Conservation (phyloP, 495 filamentous ascomycete species). For the Penicillium paxilli region DNA sequence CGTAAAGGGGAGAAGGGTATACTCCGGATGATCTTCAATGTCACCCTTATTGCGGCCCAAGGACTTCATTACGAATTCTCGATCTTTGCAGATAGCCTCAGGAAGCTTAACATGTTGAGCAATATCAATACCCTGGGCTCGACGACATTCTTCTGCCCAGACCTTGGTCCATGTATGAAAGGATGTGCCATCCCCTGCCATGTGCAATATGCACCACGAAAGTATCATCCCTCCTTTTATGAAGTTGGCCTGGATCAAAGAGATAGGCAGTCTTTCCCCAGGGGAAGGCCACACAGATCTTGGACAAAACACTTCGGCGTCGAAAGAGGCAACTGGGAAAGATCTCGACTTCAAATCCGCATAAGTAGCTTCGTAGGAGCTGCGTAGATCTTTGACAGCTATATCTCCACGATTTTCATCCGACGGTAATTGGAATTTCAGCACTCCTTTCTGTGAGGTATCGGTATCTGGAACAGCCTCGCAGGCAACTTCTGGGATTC, state of each 20-base stretch:
- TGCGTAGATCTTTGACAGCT: slow-evolving; percentile 30
- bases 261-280: slow-evolving; percentile 27
- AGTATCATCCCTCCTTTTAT: slow-evolving; percentile 30
- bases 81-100: slow-evolving; percentile 17
- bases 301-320: slow-evolving; percentile 29
- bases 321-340: slow-evolving; percentile 33
- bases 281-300: slow-evolving; percentile 30
- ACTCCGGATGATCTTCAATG: slow-evolving; percentile 33
- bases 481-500: slow-evolving; percentile 28
- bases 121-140: slow-evolving; percentile 26
- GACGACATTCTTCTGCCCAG: slow-evolving; percentile 37
- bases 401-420: slow-evolving; percentile 11
- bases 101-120: slow-evolving; percentile 15
- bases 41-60: slow-evolving; percentile 23
- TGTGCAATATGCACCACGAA: slow-evolving; percentile 28
- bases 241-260: slow-evolving; percentile 38
- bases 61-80: slow-evolving; percentile 27
- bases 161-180: slow-evolving; percentile 33
- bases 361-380: slow-evolving; percentile 21
- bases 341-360: slow-evolving; percentile 28
- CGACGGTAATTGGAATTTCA: slow-evolving; percentile 22
- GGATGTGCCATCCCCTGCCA: slow-evolving; percentile 33
- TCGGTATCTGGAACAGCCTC: slow-evolving; percentile 31
- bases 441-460: slow-evolving; percentile 25
- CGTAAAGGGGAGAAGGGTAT: slow-evolving; percentile 30